Evolutionary conservation across 192 early-diverging fungal species (phyloP).

Genomic region (Backusella sp.): DNA sequence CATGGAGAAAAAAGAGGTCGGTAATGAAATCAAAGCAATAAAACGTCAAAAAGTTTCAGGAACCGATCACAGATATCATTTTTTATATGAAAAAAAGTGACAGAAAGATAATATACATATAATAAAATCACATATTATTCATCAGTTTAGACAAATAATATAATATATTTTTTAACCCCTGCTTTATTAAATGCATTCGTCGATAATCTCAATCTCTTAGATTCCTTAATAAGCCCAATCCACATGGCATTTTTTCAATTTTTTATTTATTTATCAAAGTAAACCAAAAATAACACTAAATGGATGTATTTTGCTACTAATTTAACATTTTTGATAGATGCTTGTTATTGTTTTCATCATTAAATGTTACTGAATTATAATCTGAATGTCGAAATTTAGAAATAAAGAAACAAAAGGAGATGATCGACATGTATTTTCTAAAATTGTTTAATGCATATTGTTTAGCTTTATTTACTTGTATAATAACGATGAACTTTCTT

Average conservation of each 20-base stretch:
- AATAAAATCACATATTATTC: neutral
- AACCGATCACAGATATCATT: neutral
- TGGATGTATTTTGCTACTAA: neutral
- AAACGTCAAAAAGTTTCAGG: too few relatives aligned
- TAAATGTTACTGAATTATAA: neutral
- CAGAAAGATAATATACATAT: neutral
- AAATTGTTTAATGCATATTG: neutral
- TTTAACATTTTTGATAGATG: neutral
- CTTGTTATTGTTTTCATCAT: neutral
- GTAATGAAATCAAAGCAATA: too few relatives aligned
- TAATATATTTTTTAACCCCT: neutral
- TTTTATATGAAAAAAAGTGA: neutral
- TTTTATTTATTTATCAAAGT: too few relatives aligned
- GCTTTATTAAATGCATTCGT: neutral
- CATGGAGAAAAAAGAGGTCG: neutral
- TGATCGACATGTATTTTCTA: neutral
- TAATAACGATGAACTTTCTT: neutral
- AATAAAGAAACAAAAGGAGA: neutral
- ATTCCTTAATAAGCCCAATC: neutral
- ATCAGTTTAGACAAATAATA: neutral
- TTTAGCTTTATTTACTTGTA: neutral
- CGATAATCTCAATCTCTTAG: neutral
- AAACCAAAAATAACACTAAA: neutral
- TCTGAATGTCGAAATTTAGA: neutral
- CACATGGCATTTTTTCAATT: neutral